phyloP scores from a whole-genome alignment of 1,139 yeast species.

The Pichia sp. region DNA sequence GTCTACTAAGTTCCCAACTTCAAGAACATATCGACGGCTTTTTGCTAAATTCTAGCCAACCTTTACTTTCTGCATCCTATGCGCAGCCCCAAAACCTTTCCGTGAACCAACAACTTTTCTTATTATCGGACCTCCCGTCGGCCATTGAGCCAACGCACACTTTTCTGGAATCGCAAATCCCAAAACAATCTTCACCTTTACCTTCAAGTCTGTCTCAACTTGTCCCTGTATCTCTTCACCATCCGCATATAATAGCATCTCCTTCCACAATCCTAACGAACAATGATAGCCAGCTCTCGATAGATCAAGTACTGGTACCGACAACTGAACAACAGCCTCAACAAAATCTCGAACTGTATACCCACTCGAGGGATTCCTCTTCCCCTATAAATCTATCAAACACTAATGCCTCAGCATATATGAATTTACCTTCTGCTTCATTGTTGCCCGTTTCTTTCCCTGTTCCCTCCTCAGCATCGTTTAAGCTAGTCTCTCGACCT shows the following conservation, averaged over 20 bases:
- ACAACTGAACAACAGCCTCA: background rate
- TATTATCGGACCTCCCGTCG: slow-evolving; percentile 15
- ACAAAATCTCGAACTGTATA: background rate
- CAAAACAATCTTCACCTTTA: background rate
- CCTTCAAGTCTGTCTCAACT: slow-evolving; percentile 4
- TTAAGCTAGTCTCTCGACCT: background rate
- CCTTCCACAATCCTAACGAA: background rate
- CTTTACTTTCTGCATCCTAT: slow-evolving; percentile 3
- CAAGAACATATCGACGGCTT: slow-evolving; percentile 5
- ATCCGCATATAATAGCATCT: slow-evolving; percentile 2
- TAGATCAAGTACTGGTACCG: background rate
- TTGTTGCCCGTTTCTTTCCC: slow-evolving; percentile 12
- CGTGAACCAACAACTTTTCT: slow-evolving; percentile 10
- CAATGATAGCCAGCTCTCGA: slow-evolving; percentile 2
- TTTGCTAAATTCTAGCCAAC: slow-evolving; percentile 7
- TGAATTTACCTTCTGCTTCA: slow-evolving; percentile 8
- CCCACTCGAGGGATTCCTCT: background rate
- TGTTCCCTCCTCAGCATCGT: background rate
- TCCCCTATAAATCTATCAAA: background rate
- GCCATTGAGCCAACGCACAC: slow-evolving; percentile 14
- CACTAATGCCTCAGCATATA: background rate
- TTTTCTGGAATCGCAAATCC: slow-evolving; percentile 1
- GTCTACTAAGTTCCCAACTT: slow-evolving; percentile 1
- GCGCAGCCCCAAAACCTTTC: slow-evolving; percentile 1
- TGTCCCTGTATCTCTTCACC: slow-evolving; percentile 5